Evolutionary conservation across 495 filamentous ascomycete genomes (phyloP), one percentile per base, ranked within the genome.

Genomic region (Extremus antarcticus): DNA sequence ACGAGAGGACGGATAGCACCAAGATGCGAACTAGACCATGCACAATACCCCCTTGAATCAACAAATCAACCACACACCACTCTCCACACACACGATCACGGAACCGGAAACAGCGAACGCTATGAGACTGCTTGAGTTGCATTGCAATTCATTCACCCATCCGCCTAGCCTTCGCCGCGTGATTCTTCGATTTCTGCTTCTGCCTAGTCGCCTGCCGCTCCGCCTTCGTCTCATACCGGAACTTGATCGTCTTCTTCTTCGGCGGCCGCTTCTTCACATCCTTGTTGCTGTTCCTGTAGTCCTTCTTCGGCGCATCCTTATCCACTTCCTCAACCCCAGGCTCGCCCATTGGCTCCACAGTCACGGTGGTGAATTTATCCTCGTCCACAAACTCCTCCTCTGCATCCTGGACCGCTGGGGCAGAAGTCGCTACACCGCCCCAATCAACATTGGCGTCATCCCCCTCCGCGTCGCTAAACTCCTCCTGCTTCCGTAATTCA

Each of bases 381-480:
- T 97, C 92, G 70, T 98, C 92, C 55, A 95, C 79, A 70, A 95
- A 98, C 69, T 95, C 90, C 51, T 91, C 90, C 63, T 96, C 88
- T 60, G 84, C 81, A 49, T 35, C 70, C 66, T 47, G 66, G 2
- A 21, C 41, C 32, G 22, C 23, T 20, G 29, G 60, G 19, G 62
- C 66, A 2, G 66, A 64, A 3, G 75, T 73, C 3, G 76, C 75
- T 53, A 84, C 70, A 1, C 85, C 86, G 22, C 76, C 74, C 81
- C 80, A 86, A 61, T 78, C 83, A 10, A 81, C 78, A 13, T 71
- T 51, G 3, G 70, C 71, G 22, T 3, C 24, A 46, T 15, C 56
- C 21, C 13, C 50, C 24, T 68, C 65, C 21, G 68, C 63, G 29
- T 70, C 73, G 45, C 78, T 74, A 51, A 71, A 66, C 47, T 81